Base-by-base conservation (phyloP, 1,284 basidiomycete species). In the Grifola frondosa region DNA sequence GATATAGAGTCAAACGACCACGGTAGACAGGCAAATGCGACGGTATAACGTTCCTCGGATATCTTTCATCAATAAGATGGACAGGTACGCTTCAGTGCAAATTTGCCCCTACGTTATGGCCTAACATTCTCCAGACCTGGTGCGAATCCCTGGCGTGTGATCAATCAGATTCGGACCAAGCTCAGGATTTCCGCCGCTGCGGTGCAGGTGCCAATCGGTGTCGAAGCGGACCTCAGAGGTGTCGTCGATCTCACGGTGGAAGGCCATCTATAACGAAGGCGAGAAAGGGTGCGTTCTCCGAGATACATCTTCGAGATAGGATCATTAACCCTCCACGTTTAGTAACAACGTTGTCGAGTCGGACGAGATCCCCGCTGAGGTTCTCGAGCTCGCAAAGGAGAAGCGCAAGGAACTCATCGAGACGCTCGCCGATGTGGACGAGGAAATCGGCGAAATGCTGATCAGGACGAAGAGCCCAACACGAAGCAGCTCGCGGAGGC, bases 31-130 rank as follows among this genome's bases (percentile, higher is more conserved):
- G 52, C 97, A 99, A 75, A 99, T 99, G 97, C 79, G 91, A 54
- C 81, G 97, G 30, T 99, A 99, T 64, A 85, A 87, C 56, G 93
- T 99, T 48, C 97, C 97, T 44, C 80, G 97, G 40, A 78, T 99
- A 48, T 96, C 93, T 1, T 99, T 99, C 64, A 88, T 99, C 64
- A 99, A 99, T 74, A 99, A 99, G 73, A 99, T 99, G 97, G 97
- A 99, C 63, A 81, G 91, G 87, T 87, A 36, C 30, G 58, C 54
- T 24, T 6, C 37, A 17, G 30, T 25, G 29, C 2, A 5, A 36
- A 11, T 46, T 17, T 8, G 40, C 15, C 30, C 21, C 2, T 8
- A 16, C 12, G 12, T 21, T 11, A 25, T 22, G 29, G 3, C 35
- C 19, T 16, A 24, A 15, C 12, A 19, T 11, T 22, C 25, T 37